Base-by-base conservation (phyloP, 2,329 filamentous ascomycete species). In the Mollisiaceae sp. region DNA sequence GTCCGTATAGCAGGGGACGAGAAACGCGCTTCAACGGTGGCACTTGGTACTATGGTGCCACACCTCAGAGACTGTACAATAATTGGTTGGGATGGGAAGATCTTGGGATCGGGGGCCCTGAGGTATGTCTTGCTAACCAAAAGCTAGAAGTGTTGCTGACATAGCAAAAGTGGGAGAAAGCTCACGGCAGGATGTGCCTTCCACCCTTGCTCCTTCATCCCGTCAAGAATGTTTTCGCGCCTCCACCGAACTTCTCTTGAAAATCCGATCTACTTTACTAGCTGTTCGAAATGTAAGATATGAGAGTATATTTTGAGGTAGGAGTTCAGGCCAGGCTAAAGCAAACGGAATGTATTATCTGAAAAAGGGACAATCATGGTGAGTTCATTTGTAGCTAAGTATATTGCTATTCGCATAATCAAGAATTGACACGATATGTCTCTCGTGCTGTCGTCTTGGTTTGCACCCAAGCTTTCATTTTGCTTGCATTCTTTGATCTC, bases 31-130 rank as follows among this genome's bases (percentile, higher is more conserved):
- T 84, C 69, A 78, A 83, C 66, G 86, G 86, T n/a, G 79, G 77
- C 45, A 88, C 85, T 0, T 89, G 86, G 86, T 88, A 88, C 75
- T 88, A 83, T 75, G 81, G 85, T 39, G 84, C 86, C 2, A 79
- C 81, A 58, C 83, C 85, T 8, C 85, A 84, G 72, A 79, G 85
- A 50, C 73, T 89, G 47, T 89, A 85, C 76, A 86, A 87, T 78
- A 88, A 88, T 77, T 87, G 85, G 81, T 82, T 88, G 79, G 86
- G 86, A 22, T 87, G 84, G 77, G 79, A 82, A 66, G 85, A 88
- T 70, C 83, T 80, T 14, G 80, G 76, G 14, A 77, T 86, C 24
- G 86, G 86, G 20, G 86, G 86, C 1, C 68, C 76, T 45, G 77
- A 72, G 67, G 73, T 74, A 65, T 54, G 68, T 62, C 47, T 58